These are phyloP conservation scores for Colletotrichum tabaci DNA, from an alignment of 2,329 filamentous ascomycete genomes.

Conservation along the genomic window DNA sequence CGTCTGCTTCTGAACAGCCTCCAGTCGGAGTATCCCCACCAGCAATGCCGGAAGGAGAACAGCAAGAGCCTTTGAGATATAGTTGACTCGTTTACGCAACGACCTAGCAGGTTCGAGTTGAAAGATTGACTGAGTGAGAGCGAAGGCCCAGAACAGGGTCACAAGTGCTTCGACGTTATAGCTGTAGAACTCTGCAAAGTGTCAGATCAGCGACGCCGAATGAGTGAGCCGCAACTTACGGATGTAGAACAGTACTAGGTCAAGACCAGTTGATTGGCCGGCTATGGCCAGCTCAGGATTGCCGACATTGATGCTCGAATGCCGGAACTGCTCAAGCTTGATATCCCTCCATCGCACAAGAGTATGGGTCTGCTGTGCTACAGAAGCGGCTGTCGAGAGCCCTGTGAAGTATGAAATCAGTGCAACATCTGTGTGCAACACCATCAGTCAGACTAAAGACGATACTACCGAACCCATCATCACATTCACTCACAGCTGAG, in stretches of 20 bases:
- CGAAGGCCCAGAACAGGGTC: slow-evolving; percentile 60
- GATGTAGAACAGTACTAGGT: slow-evolving; percentile 63
- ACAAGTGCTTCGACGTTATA: slow-evolving; percentile 66
- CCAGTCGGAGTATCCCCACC: slow-evolving; percentile 51
- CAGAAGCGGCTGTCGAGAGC: slow-evolving; percentile 55
- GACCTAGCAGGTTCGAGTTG: slow-evolving; percentile 49
- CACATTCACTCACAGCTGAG: slow-evolving; percentile 55
- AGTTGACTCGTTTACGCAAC: slow-evolving; percentile 46
- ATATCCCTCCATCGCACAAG: slow-evolving; percentile 57
- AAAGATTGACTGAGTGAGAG: slow-evolving; percentile 55
- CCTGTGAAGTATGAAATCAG: slow-evolving; percentile 55
- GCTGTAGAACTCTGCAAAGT: slow-evolving; percentile 60
- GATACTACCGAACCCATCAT: background rate
- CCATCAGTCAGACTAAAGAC: slow-evolving; percentile 21
- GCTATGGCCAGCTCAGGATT: slow-evolving; percentile 60
- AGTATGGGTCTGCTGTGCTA: slow-evolving; percentile 60
- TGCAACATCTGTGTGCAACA: slow-evolving; percentile 54
- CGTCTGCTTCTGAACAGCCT: slow-evolving; percentile 47
- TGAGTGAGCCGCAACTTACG: slow-evolving; percentile 52
- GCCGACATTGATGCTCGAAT: slow-evolving; percentile 52
- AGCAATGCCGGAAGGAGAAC: slow-evolving; percentile 55
- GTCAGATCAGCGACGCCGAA: slow-evolving; percentile 25
- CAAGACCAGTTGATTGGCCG: slow-evolving; percentile 57
- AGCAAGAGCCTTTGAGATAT: slow-evolving; percentile 53
- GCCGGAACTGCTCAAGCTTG: slow-evolving; percentile 56